Percentiles rank a stretch among this genome's conserved stretches.
Evolutionary conservation across 179 eudicot genomes (phyloP).

Genomic region (Beta macrorhiza): DNA sequence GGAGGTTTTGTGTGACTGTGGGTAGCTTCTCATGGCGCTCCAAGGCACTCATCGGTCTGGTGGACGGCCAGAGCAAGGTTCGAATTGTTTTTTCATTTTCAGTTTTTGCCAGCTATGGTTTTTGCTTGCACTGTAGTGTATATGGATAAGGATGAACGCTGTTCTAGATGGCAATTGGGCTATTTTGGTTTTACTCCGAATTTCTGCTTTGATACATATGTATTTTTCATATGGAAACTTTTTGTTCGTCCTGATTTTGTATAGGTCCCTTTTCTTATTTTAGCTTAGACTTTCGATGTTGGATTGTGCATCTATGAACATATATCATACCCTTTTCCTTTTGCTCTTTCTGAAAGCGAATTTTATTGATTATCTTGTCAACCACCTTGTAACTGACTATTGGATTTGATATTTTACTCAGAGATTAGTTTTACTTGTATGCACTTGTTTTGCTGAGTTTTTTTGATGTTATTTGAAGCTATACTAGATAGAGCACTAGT

Average conservation of each 20-base stretch:
- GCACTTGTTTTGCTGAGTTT: not conserved
- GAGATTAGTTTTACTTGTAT: not conserved
- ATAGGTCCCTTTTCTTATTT: not conserved
- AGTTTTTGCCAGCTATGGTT: not conserved
- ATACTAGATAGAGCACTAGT: not conserved
- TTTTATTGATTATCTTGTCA: not conserved
- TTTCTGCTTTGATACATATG: not conserved
- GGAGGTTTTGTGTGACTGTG: slow-evolving; percentile 28
- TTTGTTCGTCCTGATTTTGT: not conserved
- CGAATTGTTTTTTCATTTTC: slow-evolving; percentile 11
- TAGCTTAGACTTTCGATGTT: slow-evolving; percentile 9
- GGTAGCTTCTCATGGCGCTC: slow-evolving; percentile 49
- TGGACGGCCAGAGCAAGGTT: slow-evolving; percentile 56
- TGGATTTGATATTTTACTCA: not conserved
- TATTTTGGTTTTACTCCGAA: not conserved
- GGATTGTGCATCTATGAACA: not conserved
- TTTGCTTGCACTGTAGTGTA: slow-evolving; percentile 1
- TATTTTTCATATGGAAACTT: not conserved
- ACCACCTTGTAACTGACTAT: not conserved
- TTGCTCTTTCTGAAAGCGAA: not conserved
- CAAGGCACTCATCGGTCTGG: slow-evolving; percentile 34
- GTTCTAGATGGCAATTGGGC: not conserved
- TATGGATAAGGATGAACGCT: not conserved
- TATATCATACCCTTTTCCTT: not conserved
- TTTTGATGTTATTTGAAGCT: not conserved